Evolutionary conservation across 202 grass and related monocot species (phyloP).

Genomic region (Hordeum pubiflorum): DNA sequence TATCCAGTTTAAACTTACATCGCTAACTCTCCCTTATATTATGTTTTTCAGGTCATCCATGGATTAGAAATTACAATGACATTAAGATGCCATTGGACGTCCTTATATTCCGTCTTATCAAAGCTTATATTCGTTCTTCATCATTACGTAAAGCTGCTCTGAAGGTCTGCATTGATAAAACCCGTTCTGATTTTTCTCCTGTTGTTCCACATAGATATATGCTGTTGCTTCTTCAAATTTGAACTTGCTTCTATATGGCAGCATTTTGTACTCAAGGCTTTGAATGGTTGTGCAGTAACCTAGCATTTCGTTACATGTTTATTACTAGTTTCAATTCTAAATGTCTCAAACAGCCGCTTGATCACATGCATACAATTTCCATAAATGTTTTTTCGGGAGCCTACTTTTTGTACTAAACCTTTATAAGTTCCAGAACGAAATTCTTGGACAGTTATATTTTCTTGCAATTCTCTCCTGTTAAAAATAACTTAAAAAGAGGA

Average conservation of each 20-base stretch:
- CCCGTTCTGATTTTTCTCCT: neutral
- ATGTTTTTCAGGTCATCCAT: conserved; percentile 62
- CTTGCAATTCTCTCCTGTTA: neutral
- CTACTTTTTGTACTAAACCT: neutral
- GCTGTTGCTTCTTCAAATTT: neutral
- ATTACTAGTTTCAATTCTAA: neutral
- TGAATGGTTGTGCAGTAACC: neutral
- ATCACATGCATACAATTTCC: neutral
- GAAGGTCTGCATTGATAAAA: conserved; percentile 36
- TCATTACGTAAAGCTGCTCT: conserved; percentile 69
- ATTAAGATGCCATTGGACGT: conserved; percentile 61
- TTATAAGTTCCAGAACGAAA: neutral
- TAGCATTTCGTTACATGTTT: neutral
- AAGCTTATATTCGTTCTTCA: conserved; percentile 73
- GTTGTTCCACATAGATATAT: neutral
- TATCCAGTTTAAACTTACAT: neutral
- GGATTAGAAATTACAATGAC: conserved; percentile 83
- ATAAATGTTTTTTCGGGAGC: neutral
- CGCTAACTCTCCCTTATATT: conserved; percentile 5
- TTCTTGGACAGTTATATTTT: neutral
- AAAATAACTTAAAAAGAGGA: neutral
- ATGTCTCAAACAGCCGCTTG: neutral
- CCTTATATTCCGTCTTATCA: conserved; percentile 69
- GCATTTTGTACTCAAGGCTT: neutral
- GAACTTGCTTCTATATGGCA: neutral